These are phyloP conservation scores for Chaetomiaceae sp. DNA, from an alignment of 2,329 filamentous ascomycete species.

Conservation along the genomic window DNA sequence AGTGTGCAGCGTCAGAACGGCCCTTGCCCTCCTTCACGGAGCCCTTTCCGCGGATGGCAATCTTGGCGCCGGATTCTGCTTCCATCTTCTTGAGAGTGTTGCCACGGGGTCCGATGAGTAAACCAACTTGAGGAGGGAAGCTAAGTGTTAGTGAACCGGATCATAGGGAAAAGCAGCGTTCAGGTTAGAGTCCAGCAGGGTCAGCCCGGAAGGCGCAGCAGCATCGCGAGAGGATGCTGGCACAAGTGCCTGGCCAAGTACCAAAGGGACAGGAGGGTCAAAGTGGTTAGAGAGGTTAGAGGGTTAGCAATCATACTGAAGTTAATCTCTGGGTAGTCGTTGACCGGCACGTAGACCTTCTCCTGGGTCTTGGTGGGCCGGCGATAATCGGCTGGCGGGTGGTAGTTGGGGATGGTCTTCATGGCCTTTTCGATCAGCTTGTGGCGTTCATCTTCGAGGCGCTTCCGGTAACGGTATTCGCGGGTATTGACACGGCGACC, in stretches of 20 bases:
- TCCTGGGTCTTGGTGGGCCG: slow-evolving; percentile 99
- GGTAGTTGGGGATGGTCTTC: slow-evolving; percentile 99
- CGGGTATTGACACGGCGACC: slow-evolving; percentile 98
- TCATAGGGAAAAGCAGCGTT: slow-evolving; percentile 32
- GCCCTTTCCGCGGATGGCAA: slow-evolving; percentile 98
- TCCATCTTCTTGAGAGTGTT: slow-evolving; percentile 99
- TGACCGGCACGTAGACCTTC: slow-evolving; percentile 99
- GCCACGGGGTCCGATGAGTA: slow-evolving; percentile 99
- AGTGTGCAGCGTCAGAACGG: slow-evolving; percentile 95
- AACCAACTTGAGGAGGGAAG: slow-evolving; percentile 87
- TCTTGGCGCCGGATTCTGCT: slow-evolving; percentile 92
- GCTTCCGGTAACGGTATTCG: slow-evolving; percentile 97
- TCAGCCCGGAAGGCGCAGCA: slow-evolving; percentile 27
- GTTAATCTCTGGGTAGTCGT: slow-evolving; percentile 99
- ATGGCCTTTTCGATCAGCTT: slow-evolving; percentile 98
- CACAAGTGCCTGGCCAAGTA: slow-evolving; percentile 40
- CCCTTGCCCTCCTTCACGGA: slow-evolving; percentile 99
- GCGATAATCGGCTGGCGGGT: slow-evolving; percentile 96
- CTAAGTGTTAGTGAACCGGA: slow-evolving; percentile 80
- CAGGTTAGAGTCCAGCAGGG: slow-evolving; percentile 32
- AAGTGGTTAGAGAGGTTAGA: slow-evolving; percentile 70
- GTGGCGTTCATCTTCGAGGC: slow-evolving; percentile 96
- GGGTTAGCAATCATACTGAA: slow-evolving; percentile 99
- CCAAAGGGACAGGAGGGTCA: slow-evolving; percentile 32
- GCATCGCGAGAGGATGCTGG: slow-evolving; percentile 25